These are phyloP conservation scores for Hypericum perforatum DNA, from an alignment of 345 rosid species.

Conservation along the genomic window DNA sequence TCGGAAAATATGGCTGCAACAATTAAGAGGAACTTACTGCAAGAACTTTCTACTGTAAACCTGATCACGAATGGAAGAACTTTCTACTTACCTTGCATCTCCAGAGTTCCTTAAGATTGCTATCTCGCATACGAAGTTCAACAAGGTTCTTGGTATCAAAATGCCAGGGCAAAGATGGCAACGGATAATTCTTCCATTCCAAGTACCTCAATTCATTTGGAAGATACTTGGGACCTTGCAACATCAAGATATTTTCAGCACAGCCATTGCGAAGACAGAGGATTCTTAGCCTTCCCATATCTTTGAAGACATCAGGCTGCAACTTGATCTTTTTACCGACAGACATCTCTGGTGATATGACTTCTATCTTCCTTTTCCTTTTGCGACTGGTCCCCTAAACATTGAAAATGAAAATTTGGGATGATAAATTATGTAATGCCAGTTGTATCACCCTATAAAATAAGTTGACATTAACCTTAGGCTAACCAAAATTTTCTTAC, in stretches of 20 bases:
- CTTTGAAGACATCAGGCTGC: not conserved
- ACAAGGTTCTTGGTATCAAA: not conserved
- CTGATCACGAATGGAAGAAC: too few relatives aligned
- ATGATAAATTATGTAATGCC: too few relatives aligned
- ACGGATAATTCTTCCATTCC: constrained; percentile 3
- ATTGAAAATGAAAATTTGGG: not conserved
- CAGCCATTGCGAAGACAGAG: not conserved
- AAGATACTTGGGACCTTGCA: not conserved
- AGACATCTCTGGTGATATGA: not conserved
- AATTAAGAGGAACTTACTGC: too few relatives aligned
- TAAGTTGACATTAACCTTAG: too few relatives aligned
- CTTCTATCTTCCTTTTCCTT: not conserved
- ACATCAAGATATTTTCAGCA: not conserved
- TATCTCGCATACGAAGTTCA: not conserved
- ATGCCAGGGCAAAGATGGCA: not conserved
- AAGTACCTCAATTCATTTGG: not conserved
- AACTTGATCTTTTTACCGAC: not conserved
- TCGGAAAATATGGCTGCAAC: too few relatives aligned
- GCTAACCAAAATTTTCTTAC: too few relatives aligned
- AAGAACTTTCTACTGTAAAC: too few relatives aligned
- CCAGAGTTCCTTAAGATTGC: constrained; percentile 4
- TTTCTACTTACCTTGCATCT: not conserved
- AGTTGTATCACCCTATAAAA: too few relatives aligned
- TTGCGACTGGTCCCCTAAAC: not conserved
- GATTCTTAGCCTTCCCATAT: constrained; percentile 4